Evolutionary conservation across 2,329 filamentous ascomycete species (phyloP).

Genomic region (Thermochaetoides dissita): DNA sequence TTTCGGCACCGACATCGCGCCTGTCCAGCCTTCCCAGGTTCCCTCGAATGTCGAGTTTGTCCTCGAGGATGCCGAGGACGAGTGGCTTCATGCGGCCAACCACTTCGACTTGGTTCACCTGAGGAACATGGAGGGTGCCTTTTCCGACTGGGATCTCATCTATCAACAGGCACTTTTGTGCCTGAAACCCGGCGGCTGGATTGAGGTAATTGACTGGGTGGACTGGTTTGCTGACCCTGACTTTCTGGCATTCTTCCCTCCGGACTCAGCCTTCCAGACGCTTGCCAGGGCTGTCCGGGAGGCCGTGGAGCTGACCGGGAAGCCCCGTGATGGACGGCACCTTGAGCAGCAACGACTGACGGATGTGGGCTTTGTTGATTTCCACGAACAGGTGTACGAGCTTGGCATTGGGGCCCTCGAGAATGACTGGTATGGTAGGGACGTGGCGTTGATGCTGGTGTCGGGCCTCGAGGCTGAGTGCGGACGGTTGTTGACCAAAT

Average conservation of each 20-base stretch:
- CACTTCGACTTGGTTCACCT: conserved; percentile 44
- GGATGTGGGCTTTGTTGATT: conserved; percentile 38
- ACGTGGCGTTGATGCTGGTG: conserved; percentile 39
- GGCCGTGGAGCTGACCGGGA: conserved; percentile 31
- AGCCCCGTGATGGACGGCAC: conserved; percentile 30
- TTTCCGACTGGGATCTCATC: conserved; percentile 40
- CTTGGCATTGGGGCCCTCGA: conserved; percentile 32
- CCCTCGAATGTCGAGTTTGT: conserved; percentile 47
- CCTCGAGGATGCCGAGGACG: conserved; percentile 43
- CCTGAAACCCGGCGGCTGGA: conserved; percentile 42
- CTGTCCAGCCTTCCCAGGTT: conserved; percentile 39
- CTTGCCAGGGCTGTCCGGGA: conserved; percentile 28
- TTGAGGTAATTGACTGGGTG: conserved; percentile 42
- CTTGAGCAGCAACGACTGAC: conserved; percentile 30
- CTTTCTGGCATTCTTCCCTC: conserved; percentile 27
- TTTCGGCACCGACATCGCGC: conserved; percentile 44
- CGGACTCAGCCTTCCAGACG: conserved; percentile 30
- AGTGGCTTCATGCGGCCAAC: conserved; percentile 40
- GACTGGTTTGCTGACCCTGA: conserved; percentile 26
- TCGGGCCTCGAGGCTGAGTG: conserved; percentile 35
- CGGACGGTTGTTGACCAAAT: conserved; percentile 36
- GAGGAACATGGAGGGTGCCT: conserved; percentile 41
- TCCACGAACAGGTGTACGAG: conserved; percentile 31
- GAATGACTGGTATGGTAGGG: conserved; percentile 34
- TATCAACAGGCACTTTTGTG: conserved; percentile 39